Evolutionary conservation across 2,329 filamentous ascomycete species (phyloP), one percentile per base, ranked within the genome.

Genomic region (Talaromyces sp.): DNA sequence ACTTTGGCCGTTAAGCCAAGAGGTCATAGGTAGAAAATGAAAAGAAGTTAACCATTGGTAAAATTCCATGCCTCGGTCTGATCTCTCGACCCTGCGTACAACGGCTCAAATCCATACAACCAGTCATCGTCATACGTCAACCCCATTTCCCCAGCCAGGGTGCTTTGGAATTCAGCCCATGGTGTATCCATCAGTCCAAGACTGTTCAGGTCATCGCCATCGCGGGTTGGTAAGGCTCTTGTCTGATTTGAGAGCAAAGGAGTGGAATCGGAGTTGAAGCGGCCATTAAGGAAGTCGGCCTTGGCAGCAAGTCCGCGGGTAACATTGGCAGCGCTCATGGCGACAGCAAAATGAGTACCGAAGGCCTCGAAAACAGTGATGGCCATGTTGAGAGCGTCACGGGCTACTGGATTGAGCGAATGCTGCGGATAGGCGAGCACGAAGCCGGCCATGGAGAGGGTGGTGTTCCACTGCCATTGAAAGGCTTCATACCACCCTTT

Each of bases 381-480:
- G 6, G 73, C 69, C 1, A 64, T 68, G 38, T 73, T 67, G n/a
- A 79, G 65, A 12, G 70, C 68, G 17, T 67, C 67, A 19, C 75
- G 67, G 11, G 73, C 75, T 2, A 63, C 54, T 0, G 66, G 64
- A 0, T 70, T 71, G 0, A 65, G 65, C 5, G 69, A 61, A 11
- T 70, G 63, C 1, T 67, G 50, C 1, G 78, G 77, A 55, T 76
- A 71, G 0, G 74, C 73, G 0, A 80, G 61, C 2, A 76, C 64
- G 61, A 76, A 80, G 6, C 77, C 78, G 9, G 79, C 60, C 1
- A 79, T 66, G 2, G 74, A 72, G 19, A 80, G 63, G 1, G 74
- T 67, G 0, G 76, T 74, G 60, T 78, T 75, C 75, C 77, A 79
- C 62, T 79, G 77, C 69, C 74, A 79, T 26, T 77, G 74, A 56